These are phyloP conservation scores for Leucaena leucocephala DNA, from an alignment of 306 rosid species.

Conservation along the genomic window DNA sequence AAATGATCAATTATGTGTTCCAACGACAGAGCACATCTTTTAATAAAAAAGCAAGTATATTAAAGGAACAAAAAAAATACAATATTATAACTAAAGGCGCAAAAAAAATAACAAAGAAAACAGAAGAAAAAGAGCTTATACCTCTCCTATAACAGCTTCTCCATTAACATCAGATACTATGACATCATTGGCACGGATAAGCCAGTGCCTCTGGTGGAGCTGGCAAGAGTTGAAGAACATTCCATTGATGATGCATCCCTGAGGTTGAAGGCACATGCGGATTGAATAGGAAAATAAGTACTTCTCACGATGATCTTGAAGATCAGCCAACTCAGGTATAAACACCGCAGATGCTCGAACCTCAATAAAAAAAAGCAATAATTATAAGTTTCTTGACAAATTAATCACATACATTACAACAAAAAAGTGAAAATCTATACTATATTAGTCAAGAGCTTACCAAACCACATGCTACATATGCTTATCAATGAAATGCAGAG, in stretches of 20 bases:
- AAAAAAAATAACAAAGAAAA: not conserved
- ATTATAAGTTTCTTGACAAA: slow-evolving; percentile 31
- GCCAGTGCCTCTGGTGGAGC: slow-evolving; percentile 77
- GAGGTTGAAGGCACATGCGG: slow-evolving; percentile 73
- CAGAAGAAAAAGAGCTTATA: slow-evolving; percentile 27
- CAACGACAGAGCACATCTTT: not conserved
- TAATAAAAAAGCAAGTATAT: slow-evolving; percentile 3
- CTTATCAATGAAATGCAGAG: not conserved
- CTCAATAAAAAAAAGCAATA: slow-evolving; percentile 46
- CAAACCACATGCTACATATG: not conserved
- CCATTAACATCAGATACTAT: slow-evolving; percentile 52
- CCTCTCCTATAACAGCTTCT: slow-evolving; percentile 92
- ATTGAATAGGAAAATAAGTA: slow-evolving; percentile 74
- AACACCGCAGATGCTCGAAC: slow-evolving; percentile 81
- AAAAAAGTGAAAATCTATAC: not conserved
- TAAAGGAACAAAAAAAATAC: not conserved
- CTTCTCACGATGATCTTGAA: slow-evolving; percentile 38
- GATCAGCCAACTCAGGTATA: slow-evolving; percentile 64
- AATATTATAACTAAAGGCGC: slow-evolving; percentile 1
- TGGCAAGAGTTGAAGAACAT: slow-evolving; percentile 72
- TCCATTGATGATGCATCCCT: slow-evolving; percentile 72
- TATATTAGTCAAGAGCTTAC: not conserved
- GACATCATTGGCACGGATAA: slow-evolving; percentile 56
- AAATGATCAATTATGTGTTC: not conserved
- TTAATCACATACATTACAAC: not conserved